These are phyloP conservation scores for Aspergillus sp. DNA, from an alignment of 2,329 filamentous ascomycete genomes.

Conservation along the genomic window DNA sequence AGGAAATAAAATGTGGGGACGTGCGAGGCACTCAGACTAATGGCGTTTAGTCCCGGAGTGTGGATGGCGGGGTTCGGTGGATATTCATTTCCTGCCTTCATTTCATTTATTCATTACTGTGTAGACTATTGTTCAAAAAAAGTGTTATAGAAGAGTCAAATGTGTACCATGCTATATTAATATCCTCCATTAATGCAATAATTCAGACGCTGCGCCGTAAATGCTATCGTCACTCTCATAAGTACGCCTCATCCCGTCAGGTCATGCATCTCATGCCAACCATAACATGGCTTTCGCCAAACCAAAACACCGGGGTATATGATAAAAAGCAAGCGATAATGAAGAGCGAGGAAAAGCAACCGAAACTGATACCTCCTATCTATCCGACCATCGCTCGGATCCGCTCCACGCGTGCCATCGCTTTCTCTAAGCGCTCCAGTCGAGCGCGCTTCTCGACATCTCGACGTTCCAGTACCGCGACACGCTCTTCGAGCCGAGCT, in stretches of 20 bases:
- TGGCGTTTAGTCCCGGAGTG: not conserved
- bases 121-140: not conserved
- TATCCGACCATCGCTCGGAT: slow-evolving; percentile 55
- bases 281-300: not conserved
- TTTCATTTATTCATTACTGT: not conserved
- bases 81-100: not conserved
- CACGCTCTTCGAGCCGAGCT: slow-evolving; percentile 52
- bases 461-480: slow-evolving; percentile 48
- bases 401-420: slow-evolving; percentile 59
- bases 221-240: too few relatives aligned
- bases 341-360: slow-evolving; percentile 1
- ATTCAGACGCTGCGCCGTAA: too few relatives aligned
- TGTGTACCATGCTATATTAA: not conserved
- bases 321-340: slow-evolving; percentile 16
- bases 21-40: not conserved
- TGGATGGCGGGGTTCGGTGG: not conserved
- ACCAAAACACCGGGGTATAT: not conserved
- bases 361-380: not conserved
- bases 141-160: not conserved
- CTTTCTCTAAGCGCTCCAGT: slow-evolving; percentile 57
- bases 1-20: too few relatives aligned
- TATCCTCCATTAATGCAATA: not conserved
- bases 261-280: not conserved
- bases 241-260: not conserved
- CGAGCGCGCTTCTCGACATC: slow-evolving; percentile 54